Conservation (phyloP, 2,329 filamentous ascomycete species). For the Corinectria fuckeliana region DNA sequence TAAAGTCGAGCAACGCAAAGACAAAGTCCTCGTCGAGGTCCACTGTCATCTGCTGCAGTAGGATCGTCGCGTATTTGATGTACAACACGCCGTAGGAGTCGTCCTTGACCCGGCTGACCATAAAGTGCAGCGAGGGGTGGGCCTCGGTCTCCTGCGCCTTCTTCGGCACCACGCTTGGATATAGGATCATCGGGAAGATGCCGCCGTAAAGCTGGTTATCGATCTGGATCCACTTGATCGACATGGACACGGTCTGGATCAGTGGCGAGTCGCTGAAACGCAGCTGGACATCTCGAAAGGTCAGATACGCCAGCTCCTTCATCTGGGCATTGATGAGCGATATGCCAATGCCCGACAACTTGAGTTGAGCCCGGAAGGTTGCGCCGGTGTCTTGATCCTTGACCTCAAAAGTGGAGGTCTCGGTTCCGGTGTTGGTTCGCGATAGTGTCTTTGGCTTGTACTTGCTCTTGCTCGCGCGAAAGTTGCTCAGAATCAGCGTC, state of each 20-base stretch:
- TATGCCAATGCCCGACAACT: conserved; percentile 87
- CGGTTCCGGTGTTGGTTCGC: conserved; percentile 55
- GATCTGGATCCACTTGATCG: conserved; percentile 98
- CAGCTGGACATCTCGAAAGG: conserved; percentile 87
- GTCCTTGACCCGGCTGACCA: conserved; percentile 94
- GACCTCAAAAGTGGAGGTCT: conserved; percentile 89
- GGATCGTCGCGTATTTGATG: conserved; percentile 94
- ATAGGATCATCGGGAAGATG: conserved; percentile 96
- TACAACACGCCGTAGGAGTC: conserved; percentile 98
- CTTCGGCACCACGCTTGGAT: conserved; percentile 97
- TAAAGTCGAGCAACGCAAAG: conserved; percentile 92
- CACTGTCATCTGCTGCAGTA: conserved; percentile 97
- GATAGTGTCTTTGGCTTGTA: conserved; percentile 69
- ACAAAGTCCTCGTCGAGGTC: conserved; percentile 99
- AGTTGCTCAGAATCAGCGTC: conserved; percentile 92
- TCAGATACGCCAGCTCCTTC: conserved; percentile 91
- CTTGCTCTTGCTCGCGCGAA: conserved; percentile 88
- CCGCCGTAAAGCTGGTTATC: conserved; percentile 98
- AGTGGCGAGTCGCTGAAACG: conserved; percentile 92
- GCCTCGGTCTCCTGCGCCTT: conserved; percentile 95
- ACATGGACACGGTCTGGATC: conserved; percentile 89
- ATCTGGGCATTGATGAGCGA: conserved; percentile 93
- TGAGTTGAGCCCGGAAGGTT: conserved; percentile 87
- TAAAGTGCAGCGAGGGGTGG: conserved; percentile 91
- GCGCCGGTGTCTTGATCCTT: conserved; percentile 89